Conservation (phyloP, 352 stramenopile species). For the Phytophthora ramorum region DNA sequence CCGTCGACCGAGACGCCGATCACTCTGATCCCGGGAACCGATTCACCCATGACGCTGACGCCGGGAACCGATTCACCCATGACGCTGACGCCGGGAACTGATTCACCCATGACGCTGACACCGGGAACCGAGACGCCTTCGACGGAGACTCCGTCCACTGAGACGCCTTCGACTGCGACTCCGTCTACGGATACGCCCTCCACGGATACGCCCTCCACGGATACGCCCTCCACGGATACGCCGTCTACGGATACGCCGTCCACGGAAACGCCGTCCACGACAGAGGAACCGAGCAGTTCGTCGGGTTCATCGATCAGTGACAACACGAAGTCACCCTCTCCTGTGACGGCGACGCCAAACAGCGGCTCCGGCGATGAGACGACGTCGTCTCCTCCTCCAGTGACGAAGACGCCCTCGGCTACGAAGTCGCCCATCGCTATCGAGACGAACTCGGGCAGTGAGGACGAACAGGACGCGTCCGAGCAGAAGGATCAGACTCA, state of each 20-base stretch:
- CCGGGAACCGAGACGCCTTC: background rate
- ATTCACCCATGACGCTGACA: constrained; percentile 9
- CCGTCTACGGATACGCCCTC: no score
- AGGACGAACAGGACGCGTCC: constrained; percentile 34
- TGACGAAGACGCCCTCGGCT: constrained; percentile 21
- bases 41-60: constrained; percentile 3
- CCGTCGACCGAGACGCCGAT: constrained; percentile 7
- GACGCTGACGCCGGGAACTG: constrained; percentile 6
- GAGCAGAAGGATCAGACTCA: constrained; percentile 45
- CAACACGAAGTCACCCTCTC: constrained; percentile 21
- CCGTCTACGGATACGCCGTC: constrained; percentile 17
- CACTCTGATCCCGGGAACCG: constrained; percentile 1
- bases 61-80: constrained; percentile 14
- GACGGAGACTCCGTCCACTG: constrained; percentile 5
- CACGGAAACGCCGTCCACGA: constrained; percentile 12
- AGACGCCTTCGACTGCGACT: constrained; percentile 7
- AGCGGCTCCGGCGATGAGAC: constrained; percentile 6
- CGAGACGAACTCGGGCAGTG: constrained; percentile 46
- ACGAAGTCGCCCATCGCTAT: constrained; percentile 50
- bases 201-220: constrained; percentile 1
- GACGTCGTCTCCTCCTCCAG: constrained; percentile 26
- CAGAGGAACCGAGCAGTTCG: constrained; percentile 15
- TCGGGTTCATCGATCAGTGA: constrained; percentile 10
- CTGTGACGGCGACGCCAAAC: constrained; percentile 24
- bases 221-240: constrained; percentile 5